Evolutionary conservation across 208 protist genomes (phyloP).

Genomic region (Naegleria lovaniensis): DNA sequence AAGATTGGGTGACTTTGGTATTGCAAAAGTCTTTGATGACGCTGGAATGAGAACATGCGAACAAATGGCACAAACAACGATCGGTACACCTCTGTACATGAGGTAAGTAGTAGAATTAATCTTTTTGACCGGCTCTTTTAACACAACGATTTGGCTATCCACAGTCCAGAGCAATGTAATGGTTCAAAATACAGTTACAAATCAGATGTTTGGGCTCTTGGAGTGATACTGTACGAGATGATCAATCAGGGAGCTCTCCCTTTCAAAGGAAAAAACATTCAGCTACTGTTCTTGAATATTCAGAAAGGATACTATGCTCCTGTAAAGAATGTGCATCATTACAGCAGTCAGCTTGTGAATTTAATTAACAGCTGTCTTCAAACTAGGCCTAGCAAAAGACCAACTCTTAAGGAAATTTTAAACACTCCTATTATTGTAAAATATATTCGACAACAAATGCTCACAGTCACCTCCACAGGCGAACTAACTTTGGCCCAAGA

Average conservation of each 20-base stretch:
- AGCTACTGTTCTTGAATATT: conserved; percentile 43
- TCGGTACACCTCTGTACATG: conserved; percentile 86
- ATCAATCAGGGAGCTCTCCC: conserved; percentile 29
- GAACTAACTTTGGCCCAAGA: background rate
- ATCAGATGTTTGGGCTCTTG: conserved; percentile 24
- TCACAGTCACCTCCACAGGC: background rate
- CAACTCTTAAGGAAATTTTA: conserved; percentile 16
- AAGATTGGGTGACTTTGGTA: conserved; percentile 86
- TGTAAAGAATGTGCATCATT: conserved; percentile 29
- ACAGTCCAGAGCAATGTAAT: conserved; percentile 17
- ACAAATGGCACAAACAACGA: conserved; percentile 76
- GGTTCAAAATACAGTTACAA: conserved; percentile 25
- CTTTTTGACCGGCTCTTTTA: background rate
- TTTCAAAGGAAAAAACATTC: conserved; percentile 46
- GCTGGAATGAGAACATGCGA: conserved; percentile 60
- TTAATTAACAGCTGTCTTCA: conserved; percentile 34
- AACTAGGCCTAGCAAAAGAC: conserved; percentile 27
- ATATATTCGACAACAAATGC: conserved; percentile 8
- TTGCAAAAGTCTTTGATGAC: conserved; percentile 66
- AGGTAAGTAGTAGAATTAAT: conserved; percentile 67
- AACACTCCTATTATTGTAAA: background rate
- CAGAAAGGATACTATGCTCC: conserved; percentile 40
- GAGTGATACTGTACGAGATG: conserved; percentile 41
- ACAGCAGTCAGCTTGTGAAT: conserved; percentile 27
- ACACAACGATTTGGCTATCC: background rate